Conservation (phyloP, 2,329 filamentous ascomycete genomes). For the Monilinia vaccinii-corymbosi region DNA sequence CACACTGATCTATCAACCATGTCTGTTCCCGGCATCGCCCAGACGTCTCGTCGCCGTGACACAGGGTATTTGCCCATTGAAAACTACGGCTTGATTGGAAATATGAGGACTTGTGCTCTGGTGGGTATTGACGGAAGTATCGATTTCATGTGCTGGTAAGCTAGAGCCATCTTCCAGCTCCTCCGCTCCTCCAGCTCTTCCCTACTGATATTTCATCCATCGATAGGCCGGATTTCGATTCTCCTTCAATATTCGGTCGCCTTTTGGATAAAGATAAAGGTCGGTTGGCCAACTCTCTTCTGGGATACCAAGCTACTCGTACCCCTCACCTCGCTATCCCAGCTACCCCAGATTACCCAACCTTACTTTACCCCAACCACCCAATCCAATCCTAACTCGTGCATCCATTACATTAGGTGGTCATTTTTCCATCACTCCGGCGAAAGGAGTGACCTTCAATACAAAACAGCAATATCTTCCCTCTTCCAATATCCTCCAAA, state of each 20-base stretch:
- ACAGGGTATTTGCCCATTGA: slow-evolving; percentile 44
- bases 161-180: background rate
- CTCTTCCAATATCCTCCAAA: slow-evolving; percentile 66
- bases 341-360: background rate
- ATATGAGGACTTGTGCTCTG: slow-evolving; percentile 72
- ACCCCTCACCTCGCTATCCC: background rate
- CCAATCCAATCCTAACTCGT: slow-evolving; percentile 4
- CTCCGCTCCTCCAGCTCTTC: too few species aligned
- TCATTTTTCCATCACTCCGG: slow-evolving; percentile 58
- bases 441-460: slow-evolving; percentile 43
- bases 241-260: slow-evolving; percentile 65
- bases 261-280: slow-evolving; percentile 61
- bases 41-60: slow-evolving; percentile 13
- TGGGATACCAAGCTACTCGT: too few species aligned
- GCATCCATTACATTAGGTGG: slow-evolving; percentile 41
- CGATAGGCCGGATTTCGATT: slow-evolving; percentile 66
- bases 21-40: background rate
- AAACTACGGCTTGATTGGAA: slow-evolving; percentile 72
- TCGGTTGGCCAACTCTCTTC: background rate
- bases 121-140: slow-evolving; percentile 65
- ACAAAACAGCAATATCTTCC: slow-evolving; percentile 73
- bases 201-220: background rate
- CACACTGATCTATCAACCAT: background rate
- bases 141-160: slow-evolving; percentile 70
- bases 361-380: background rate